A percentile compares a stretch with the other conserved stretches of the same genome.
Evolutionary conservation across 768 basidiomycete genomes (phyloP).

Genomic region (Lactarius indigo): DNA sequence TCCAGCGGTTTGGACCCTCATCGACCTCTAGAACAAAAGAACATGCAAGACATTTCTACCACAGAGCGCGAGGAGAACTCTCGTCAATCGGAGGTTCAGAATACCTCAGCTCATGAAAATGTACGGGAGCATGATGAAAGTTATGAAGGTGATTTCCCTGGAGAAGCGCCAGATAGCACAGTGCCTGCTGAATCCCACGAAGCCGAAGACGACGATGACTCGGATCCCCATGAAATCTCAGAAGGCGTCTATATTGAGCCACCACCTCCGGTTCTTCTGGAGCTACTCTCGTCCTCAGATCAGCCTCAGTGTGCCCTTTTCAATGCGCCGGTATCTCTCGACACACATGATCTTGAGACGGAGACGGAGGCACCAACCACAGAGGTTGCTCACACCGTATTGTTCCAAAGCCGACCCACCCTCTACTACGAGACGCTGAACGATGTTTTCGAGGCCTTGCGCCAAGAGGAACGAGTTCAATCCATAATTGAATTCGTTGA

Average conservation of each 20-base stretch:
- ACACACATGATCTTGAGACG: constrained; percentile 14
- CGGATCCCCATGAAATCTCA: constrained; percentile 23
- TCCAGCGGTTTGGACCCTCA: neutral
- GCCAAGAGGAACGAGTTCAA: constrained; percentile 54
- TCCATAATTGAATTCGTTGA: constrained; percentile 46
- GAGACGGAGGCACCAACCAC: constrained; percentile 21
- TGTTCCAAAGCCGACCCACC: constrained; percentile 62
- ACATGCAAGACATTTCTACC: neutral
- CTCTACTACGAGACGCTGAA: constrained; percentile 76
- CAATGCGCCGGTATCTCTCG: constrained; percentile 13
- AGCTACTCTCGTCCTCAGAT: constrained; percentile 38
- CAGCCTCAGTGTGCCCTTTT: constrained; percentile 34
- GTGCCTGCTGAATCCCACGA: constrained; percentile 8
- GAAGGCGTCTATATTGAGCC: constrained; percentile 68
- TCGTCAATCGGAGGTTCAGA: constrained; percentile 1
- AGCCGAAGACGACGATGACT: constrained; percentile 2
- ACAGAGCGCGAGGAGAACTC: neutral
- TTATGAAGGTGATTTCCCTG: neutral
- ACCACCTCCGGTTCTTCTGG: constrained; percentile 63
- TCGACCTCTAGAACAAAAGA: neutral
- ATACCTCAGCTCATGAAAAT: neutral
- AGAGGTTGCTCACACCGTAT: constrained; percentile 34
- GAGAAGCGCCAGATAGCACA: neutral
- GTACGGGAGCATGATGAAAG: neutral
- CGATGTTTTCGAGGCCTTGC: constrained; percentile 67